Evolutionary conservation across 192 early-diverging fungal genomes (phyloP).

Genomic region (Podila epicladia): DNA sequence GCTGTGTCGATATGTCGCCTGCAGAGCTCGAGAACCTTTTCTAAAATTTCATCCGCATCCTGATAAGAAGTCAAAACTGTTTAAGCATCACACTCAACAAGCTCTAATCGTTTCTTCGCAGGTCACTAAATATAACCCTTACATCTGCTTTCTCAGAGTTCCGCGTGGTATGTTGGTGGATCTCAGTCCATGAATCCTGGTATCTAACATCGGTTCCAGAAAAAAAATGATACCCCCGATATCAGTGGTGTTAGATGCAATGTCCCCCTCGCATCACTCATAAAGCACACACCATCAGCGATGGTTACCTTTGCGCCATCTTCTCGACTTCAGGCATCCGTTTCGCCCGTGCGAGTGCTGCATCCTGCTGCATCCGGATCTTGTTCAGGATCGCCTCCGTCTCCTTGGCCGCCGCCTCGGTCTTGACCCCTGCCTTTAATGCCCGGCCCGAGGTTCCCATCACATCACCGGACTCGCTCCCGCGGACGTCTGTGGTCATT

Average conservation of each 20-base stretch:
- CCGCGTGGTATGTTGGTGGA: constrained; percentile 33
- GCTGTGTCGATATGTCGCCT: constrained; percentile 20
- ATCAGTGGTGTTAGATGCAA: not conserved
- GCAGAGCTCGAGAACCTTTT: constrained; percentile 35
- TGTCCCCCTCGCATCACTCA: too few relatives aligned
- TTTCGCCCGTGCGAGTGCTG: constrained; percentile 8
- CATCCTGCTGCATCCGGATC: constrained; percentile 28
- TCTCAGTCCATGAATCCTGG: constrained; percentile 49
- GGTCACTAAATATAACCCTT: not conserved
- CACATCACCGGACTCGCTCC: not conserved
- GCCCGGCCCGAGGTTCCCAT: not conserved
- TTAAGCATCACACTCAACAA: too few relatives aligned
- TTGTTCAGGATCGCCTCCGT: constrained; percentile 29
- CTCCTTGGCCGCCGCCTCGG: constrained; percentile 42
- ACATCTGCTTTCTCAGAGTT: constrained; percentile 47
- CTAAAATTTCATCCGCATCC: constrained; percentile 47
- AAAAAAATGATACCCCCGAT: not conserved
- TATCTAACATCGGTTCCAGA: constrained; percentile 16
- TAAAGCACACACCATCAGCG: too few relatives aligned
- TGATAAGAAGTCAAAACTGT: not conserved
- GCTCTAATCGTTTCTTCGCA: not conserved
- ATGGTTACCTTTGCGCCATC: constrained; percentile 39
- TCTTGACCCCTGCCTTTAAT: constrained; percentile 21
- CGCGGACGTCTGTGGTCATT: not conserved
- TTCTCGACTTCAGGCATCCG: constrained; percentile 35